phyloP scores from a whole-genome alignment of 345 rosid species.

The Eucalyptus coolabah region DNA sequence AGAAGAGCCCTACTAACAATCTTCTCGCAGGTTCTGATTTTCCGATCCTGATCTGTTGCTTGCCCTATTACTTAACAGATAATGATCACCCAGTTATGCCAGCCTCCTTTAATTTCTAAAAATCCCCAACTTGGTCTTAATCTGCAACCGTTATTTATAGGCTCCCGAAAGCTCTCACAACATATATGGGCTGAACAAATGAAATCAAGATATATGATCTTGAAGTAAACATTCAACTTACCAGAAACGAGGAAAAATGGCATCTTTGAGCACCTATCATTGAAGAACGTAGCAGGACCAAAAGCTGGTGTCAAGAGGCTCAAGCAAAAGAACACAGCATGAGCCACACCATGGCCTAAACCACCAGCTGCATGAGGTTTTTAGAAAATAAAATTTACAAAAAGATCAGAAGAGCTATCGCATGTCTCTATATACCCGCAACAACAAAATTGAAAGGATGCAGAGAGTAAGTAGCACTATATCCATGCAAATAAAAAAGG shows the following conservation, averaged over 20 bases:
- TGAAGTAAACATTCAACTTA: constrained; percentile 19
- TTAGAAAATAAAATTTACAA: background rate
- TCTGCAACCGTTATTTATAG: background rate
- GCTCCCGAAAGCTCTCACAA: background rate
- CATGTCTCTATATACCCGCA: background rate
- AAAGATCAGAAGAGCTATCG: background rate
- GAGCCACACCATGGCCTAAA: constrained; percentile 97
- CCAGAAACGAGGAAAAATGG: constrained; percentile 95
- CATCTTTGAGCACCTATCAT: constrained; percentile 60
- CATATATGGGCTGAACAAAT: background rate
- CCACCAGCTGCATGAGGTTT: constrained; percentile 86
- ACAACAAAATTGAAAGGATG: background rate
- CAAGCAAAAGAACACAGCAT: constrained; percentile 93
- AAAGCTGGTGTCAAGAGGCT: constrained; percentile 90
- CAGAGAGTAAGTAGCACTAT: background rate
- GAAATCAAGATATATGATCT: background rate
- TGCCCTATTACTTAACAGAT: background rate
- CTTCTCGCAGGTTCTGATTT: background rate
- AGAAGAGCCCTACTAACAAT: background rate
- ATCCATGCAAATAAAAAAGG: background rate
- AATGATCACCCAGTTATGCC: background rate
- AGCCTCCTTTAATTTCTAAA: background rate
- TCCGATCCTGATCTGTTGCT: background rate
- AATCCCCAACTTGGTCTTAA: background rate
- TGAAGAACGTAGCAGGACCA: constrained; percentile 91